A percentile compares a stretch with the other conserved stretches of the same genome.
Evolutionary conservation across 2,329 filamentous ascomycete genomes (phyloP).

Genomic region (Xylaria sp.): DNA sequence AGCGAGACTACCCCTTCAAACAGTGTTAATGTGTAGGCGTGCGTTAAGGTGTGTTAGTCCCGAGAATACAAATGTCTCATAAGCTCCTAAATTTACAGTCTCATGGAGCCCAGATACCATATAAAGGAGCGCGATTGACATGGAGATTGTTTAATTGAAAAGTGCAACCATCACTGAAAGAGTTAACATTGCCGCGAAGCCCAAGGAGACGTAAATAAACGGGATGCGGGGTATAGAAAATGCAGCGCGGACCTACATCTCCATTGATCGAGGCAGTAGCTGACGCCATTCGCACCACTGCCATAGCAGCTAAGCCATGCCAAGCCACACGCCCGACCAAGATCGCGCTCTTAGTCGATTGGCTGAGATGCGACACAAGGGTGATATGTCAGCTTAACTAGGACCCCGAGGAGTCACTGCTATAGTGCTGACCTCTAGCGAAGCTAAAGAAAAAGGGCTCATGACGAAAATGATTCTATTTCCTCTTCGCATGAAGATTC

Average conservation of each 20-base stretch:
- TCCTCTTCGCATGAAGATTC: neutral
- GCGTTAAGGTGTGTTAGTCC: no score
- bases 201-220: neutral
- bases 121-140: neutral
- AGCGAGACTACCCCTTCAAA: neutral
- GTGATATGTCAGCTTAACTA: conserved; percentile 5
- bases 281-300: conserved; percentile 14
- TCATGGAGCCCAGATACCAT: neutral
- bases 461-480: neutral
- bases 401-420: conserved; percentile 13
- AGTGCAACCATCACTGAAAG: neutral
- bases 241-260: neutral
- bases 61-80: neutral
- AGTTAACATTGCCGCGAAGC: neutral
- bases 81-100: neutral
- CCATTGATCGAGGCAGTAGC: conserved; percentile 6
- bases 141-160: neutral
- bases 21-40: no score
- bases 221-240: conserved; percentile 2
- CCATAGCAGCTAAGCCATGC: conserved; percentile 13
- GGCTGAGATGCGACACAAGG: conserved; percentile 25
- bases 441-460: conserved; percentile 2
- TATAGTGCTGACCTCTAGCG: conserved; percentile 1
- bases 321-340: conserved; percentile 23
- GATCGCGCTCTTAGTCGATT: conserved; percentile 22